Conservation (phyloP, 2,329 filamentous ascomycete genomes). For the Diaporthe citriasiana region DNA sequence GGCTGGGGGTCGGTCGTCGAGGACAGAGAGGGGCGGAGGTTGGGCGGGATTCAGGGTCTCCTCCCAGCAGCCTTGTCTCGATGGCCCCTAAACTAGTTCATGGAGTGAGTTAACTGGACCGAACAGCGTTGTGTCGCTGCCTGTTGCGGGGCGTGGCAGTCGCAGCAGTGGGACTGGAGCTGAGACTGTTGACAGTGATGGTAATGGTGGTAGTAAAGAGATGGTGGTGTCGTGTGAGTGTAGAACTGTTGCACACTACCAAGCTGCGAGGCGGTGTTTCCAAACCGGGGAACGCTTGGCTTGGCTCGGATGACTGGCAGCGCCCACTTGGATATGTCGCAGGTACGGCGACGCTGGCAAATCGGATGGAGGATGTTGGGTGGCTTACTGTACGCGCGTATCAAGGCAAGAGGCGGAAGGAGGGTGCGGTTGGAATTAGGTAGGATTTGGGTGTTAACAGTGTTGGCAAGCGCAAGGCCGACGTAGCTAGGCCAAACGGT, state of each 20-base stretch:
- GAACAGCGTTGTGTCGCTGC: conserved; percentile 1
- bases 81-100: conserved; percentile 25
- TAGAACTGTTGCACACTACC: conserved; percentile 15
- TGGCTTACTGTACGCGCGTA: conserved; percentile 40
- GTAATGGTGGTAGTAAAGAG: not conserved
- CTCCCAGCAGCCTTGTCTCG: conserved; percentile 32
- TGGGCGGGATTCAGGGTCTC: conserved; percentile 19
- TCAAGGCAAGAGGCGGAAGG: conserved; percentile 12
- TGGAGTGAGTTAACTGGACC: conserved; percentile 21
- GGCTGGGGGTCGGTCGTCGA: conserved; percentile 43
- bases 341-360: conserved; percentile 13
- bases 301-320: conserved; percentile 27
- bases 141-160: conserved; percentile 16
- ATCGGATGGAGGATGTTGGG: conserved; percentile 20
- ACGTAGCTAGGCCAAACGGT: conserved; percentile 29
- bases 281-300: conserved; percentile 24
- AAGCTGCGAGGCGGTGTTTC: conserved; percentile 35
- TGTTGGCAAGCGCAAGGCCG: conserved; percentile 32
- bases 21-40: conserved; percentile 14
- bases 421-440: conserved; percentile 25
- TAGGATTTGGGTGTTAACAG: conserved; percentile 36
- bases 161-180: not conserved
- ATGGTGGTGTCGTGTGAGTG: conserved; percentile 34
- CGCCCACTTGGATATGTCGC: conserved; percentile 30
- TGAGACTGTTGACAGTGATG: not conserved